Conservation (phyloP, 257 asterid genomes). For the Lycium ferocissimum region DNA sequence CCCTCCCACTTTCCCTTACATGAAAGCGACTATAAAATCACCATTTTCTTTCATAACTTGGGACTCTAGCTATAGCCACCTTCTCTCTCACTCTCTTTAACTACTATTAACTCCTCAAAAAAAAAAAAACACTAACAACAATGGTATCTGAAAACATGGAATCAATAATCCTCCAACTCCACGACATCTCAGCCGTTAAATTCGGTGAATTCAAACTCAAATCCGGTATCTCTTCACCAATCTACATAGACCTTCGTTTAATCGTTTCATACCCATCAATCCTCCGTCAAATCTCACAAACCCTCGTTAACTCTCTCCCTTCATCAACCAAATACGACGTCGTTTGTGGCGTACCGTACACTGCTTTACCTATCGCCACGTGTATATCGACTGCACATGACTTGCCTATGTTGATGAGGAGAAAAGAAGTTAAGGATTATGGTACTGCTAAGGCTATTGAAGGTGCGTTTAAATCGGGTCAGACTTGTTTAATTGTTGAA, state of each 20-base stretch:
- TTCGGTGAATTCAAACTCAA: constrained; percentile 94
- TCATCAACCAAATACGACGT: constrained; percentile 66
- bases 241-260: constrained; percentile 96
- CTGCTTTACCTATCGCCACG: constrained; percentile 96
- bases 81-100: not conserved
- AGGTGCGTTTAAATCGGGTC: constrained; percentile 64
- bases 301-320: constrained; percentile 67
- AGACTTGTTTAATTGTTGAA: constrained; percentile 77
- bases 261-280: constrained; percentile 86
- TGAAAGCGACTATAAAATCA: not conserved
- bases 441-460: constrained; percentile 92
- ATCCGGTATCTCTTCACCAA: constrained; percentile 94
- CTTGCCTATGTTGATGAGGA: constrained; percentile 92
- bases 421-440: constrained; percentile 93
- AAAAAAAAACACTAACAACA: not conserved
- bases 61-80: not conserved
- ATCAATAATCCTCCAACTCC: constrained; percentile 77
- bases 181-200: constrained; percentile 92
- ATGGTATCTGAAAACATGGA: constrained; percentile 57
- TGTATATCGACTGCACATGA: constrained; percentile 64
- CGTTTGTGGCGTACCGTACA: constrained; percentile 94
- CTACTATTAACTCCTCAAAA: not conserved
- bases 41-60: not conserved
- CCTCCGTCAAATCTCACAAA: constrained; percentile 74
- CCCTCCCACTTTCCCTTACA: not conserved